These are phyloP conservation scores for Pholiota conissans DNA, from an alignment of 768 basidiomycete genomes.

Conservation along the genomic window DNA sequence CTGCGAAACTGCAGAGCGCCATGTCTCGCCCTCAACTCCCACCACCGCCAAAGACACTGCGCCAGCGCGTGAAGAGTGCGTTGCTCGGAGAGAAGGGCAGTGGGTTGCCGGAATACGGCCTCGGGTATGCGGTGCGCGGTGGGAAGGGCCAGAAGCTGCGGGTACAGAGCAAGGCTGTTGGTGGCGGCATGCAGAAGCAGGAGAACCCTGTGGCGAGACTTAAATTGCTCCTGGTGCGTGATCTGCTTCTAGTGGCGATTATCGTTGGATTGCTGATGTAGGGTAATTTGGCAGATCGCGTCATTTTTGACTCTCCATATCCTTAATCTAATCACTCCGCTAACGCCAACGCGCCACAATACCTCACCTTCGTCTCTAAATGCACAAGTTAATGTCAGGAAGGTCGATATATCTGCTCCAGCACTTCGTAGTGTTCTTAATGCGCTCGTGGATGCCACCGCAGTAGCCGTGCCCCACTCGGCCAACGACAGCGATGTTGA, in stretches of 20 bases:
- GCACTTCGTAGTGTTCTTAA: slow-evolving; percentile 58
- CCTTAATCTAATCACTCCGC: slow-evolving; percentile 89
- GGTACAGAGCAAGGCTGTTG: slow-evolving; percentile 11
- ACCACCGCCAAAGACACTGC: slow-evolving; percentile 26
- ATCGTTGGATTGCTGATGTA: neutral
- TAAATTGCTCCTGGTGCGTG: slow-evolving; percentile 82
- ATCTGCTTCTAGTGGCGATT: neutral
- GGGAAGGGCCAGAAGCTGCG: slow-evolving; percentile 3
- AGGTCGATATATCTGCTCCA: slow-evolving; percentile 71
- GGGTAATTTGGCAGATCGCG: slow-evolving; percentile 55
- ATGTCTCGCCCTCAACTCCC: slow-evolving; percentile 30
- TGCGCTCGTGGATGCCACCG: slow-evolving; percentile 46
- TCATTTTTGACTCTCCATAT: slow-evolving; percentile 91
- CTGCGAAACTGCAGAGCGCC: slow-evolving; percentile 26
- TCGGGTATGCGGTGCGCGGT: slow-evolving; percentile 1
- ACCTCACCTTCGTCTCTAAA: slow-evolving; percentile 13
- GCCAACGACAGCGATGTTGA: slow-evolving; percentile 3
- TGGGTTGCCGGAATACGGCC: slow-evolving; percentile 30
- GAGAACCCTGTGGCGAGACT: slow-evolving; percentile 85
- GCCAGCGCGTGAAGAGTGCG: slow-evolving; percentile 30
- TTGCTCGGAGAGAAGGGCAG: slow-evolving; percentile 40
- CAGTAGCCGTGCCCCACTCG: slow-evolving; percentile 12
- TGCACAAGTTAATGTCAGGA: slow-evolving; percentile 37
- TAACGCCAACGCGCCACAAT: slow-evolving; percentile 62
- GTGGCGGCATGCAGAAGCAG: slow-evolving; percentile 41